These are phyloP conservation scores for Casuarina cunninghamiana DNA, from an alignment of 306 rosid genomes.

Conservation along the genomic window DNA sequence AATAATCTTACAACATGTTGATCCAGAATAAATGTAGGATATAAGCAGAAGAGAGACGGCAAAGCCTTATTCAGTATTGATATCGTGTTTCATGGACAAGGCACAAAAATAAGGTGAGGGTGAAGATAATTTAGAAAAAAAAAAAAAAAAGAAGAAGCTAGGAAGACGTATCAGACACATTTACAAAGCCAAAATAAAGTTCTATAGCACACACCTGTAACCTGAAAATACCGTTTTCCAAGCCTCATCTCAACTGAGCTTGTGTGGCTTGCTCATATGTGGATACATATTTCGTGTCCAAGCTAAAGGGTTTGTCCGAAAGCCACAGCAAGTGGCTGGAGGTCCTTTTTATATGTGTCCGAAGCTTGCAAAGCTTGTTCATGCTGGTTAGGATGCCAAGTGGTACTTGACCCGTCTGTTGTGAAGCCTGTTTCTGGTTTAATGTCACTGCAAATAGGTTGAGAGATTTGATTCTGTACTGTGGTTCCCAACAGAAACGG, in stretches of 20 bases:
- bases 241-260: conserved; percentile 21
- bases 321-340: conserved; percentile 75
- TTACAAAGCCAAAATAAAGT: conserved; percentile 46
- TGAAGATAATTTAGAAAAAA: too few relatives aligned
- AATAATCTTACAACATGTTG: conserved; percentile 30
- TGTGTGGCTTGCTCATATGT: too few relatives aligned
- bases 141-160: conserved; percentile 32
- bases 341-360: conserved; percentile 65
- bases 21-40: conserved; percentile 28
- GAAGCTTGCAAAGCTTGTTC: conserved; percentile 42
- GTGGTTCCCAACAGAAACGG: conserved; percentile 51
- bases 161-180: conserved; percentile 48
- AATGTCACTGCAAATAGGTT: conserved; percentile 39
- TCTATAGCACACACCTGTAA: conserved; percentile 62
- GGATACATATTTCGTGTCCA: conserved; percentile 13
- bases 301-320: conserved; percentile 76
- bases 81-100: conserved; percentile 38
- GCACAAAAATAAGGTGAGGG: conserved; percentile 16
- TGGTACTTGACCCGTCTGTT: conserved; percentile 27
- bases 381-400: conserved; percentile 35
- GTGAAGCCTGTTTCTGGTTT: conserved; percentile 58
- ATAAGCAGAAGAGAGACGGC: conserved; percentile 23
- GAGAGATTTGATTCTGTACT: conserved; percentile 41
- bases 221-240: conserved; percentile 45
- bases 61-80: conserved; percentile 42